Base-by-base conservation (phyloP, 768 basidiomycete genomes). In the Phanerochaete sordida region DNA sequence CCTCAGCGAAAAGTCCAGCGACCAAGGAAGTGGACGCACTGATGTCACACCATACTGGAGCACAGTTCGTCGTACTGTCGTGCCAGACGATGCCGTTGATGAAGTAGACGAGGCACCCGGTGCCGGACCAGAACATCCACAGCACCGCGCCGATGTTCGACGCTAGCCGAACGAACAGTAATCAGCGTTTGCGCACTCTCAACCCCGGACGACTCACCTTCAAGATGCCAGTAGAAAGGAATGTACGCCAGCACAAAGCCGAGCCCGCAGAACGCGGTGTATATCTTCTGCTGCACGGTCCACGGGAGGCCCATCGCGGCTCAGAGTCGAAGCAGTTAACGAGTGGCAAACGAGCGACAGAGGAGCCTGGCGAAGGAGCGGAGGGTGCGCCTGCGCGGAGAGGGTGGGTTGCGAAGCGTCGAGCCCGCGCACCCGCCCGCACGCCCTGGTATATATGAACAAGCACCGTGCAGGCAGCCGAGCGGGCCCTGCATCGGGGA, bases 31-130 rank as follows among this genome's bases (percentile, higher is more conserved):
- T 24, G 43, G 11, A 68, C 81, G 59, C 55, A 84, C 84, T 74
- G 52, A 85, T 81, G 65, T 85, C 84, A 66, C 84, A 84, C 79
- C 81, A 86, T 8, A 75, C 71, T 0, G 80, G 81, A 1, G 73
- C 72, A 24, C 62, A 63, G 57, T 84, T 76, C 3, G 77, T 74
- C 8, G 79, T 77, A 66, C 81, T 87, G 26, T 80, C 75, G 59
- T 75, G 76, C 92, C 92, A 94, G 13, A 92, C 68, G 45, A 92
- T 74, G 3, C 85, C 80, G 73, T 93, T 88, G 64, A 92, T 72
- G 66, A 83, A 86, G 48, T 77, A 72, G 52, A 79, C 79, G 43
- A 92, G 78, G 69, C 85, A 86, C 13, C 75, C 76, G 7, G 84
- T 56, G 1, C 79, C 84, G 6, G 79, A 77, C 91, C 90, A 93